Conservation (phyloP, 2,329 filamentous ascomycete species). For the Colletotrichum eleusines region DNA sequence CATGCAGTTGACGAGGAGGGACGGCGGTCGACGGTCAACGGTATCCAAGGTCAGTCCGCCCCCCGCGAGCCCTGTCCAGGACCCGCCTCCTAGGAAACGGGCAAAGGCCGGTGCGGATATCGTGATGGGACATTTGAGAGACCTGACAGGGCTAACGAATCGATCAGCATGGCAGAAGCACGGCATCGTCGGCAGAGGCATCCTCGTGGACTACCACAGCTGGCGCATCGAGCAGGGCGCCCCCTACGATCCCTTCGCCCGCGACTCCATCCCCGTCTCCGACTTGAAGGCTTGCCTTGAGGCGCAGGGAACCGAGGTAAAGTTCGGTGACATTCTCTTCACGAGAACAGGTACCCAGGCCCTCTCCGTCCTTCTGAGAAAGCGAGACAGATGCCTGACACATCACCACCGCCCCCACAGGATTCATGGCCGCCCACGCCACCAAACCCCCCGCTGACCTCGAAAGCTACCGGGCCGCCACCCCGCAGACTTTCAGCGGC, state of each 20-base stretch:
- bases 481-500: conserved; percentile 49
- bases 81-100: not conserved
- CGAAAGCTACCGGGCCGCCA: conserved; percentile 16
- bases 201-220: conserved; percentile 64
- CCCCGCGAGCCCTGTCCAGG: not conserved
- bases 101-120: not conserved
- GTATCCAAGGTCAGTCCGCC: conserved; percentile 35
- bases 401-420: not conserved
- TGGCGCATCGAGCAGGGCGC: conserved; percentile 55
- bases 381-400: not conserved
- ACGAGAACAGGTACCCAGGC: conserved; percentile 57
- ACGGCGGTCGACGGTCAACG: conserved; percentile 44
- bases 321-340: conserved; percentile 67
- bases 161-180: conserved; percentile 41
- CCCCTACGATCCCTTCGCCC: conserved; percentile 40
- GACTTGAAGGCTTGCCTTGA: conserved; percentile 40
- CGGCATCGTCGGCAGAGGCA: conserved; percentile 63
- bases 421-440: conserved; percentile 40
- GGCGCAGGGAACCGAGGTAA: conserved; percentile 42
- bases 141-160: not conserved
- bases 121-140: not conserved
- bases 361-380: not conserved
- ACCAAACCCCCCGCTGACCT: conserved; percentile 30
- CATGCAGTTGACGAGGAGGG: conserved; percentile 51
- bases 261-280: conserved; percentile 37